Evolutionary conservation across 164 flowering plant genomes (phyloP), one percentile per base, ranked within the genome.

Genomic region (Chloranthus sessilifolius): DNA sequence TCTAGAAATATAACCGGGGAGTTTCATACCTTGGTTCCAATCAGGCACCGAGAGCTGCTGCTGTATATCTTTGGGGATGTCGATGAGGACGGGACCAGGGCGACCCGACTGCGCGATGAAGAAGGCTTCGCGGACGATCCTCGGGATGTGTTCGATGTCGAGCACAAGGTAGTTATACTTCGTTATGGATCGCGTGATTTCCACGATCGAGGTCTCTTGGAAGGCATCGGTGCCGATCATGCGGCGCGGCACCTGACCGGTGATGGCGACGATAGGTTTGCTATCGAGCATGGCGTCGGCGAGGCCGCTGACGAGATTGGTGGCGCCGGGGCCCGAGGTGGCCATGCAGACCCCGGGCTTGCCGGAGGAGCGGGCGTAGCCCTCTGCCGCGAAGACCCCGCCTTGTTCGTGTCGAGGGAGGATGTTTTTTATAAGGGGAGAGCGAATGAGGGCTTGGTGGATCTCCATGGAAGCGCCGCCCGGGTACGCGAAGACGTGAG

Each of bases 261-360:
- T 77, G 14, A 80, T 67, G 16, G 82, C 83, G 1, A 80, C 77
- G 8, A 80, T 2, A 1, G 86, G 81, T 25, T 75, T 46, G 44
- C 80, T 74, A 43, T 80, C 85, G 17, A 77, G 75, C 53, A 71
- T 22, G 2, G 86, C 86, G 35, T 73, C 81, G 26, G 83, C 83
- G 1, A 80, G 73, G 2, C 86, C 86, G 23, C 81, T 73, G 31
- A 80, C 86, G n/a, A 77, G 46, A 42, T 77, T 80, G 45, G 81
- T 77, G 19, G 86, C 86, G 0, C 86, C 86, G 3, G 86, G 86
- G 26, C 86, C 86, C 0, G 86, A 80, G 7, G 86, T 80, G 9
- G 83, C 81, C 25, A 80, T 75, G 58, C 83, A 77, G 17, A 75
- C 76, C 12, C 86, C 83, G 15, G 74, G 68, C 2, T 15, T 43